Conservation (phyloP, 768 basidiomycete species). For the Harrya chromipes region DNA sequence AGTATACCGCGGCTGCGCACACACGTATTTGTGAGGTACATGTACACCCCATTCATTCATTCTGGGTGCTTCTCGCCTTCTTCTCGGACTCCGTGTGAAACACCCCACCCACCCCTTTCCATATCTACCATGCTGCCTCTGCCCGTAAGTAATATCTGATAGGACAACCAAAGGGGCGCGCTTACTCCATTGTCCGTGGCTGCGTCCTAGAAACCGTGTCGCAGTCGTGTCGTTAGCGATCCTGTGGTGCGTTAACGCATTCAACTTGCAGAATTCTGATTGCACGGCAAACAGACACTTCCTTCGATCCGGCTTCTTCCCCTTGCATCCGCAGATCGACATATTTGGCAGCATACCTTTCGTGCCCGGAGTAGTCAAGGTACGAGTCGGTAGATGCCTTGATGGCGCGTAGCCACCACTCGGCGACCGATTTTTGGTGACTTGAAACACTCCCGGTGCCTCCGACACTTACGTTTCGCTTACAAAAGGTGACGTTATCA, state of each 20-base stretch:
- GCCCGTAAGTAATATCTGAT: no score
- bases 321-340: no score
- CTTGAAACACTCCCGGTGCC: slow-evolving; percentile 12
- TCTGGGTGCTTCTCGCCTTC: neutral
- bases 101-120: no score
- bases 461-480: slow-evolving; percentile 16
- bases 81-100: no score
- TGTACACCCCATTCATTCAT: neutral
- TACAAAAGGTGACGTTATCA: slow-evolving; percentile 14
- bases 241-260: no score
- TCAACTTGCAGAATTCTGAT: no score
- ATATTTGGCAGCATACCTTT: no score
- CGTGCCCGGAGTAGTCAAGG: neutral
- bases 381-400: neutral
- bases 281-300: no score
- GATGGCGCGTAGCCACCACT: neutral
- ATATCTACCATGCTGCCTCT: no score
- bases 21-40: neutral
- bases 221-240: no score
- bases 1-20: neutral
- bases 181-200: neutral
- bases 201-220: neutral
- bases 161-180: no score
- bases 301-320: no score
- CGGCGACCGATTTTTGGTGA: neutral